Base-by-base conservation (phyloP, 768 basidiomycete species). In the Gloeophyllum trabeum region DNA sequence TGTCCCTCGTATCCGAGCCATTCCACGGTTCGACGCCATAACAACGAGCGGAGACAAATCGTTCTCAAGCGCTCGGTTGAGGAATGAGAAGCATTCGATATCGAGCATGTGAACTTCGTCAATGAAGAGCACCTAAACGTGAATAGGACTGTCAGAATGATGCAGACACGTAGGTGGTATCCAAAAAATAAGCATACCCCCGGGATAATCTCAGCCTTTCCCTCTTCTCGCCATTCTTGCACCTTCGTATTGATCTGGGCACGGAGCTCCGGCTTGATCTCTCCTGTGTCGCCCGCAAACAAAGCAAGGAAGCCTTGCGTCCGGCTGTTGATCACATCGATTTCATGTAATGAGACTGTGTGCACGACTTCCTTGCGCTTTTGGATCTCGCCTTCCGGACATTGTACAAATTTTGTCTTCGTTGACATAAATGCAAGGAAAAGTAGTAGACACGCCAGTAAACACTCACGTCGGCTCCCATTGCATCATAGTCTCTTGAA, bases 71-170 rank as follows among this genome's bases (percentile, higher is more conserved):
- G 94, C 94, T 24, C 94, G 79, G 59, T 99, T 99, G 46, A 99
- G 70, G 73, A 93, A 99, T 5, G 93, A 96, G 70, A 98, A 98
- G 57, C 94, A 97, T 59, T 98, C 94, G 48, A 99, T 97, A 60
- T 99, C 94, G 50, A 99, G 80, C 94, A 99, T 99, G 70, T 98
- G 94, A 10, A 97, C 94, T 64, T 97, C 94, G 62, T 98, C 94
- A 52, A 97, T 96, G 69, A 97, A 97, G 10, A 96, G 69, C n/a
- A 96, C 89, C 89, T 93, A 52, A 10, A 30, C 16, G 23, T 34
- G 24, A 44, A 34, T 13, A 30, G 23, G 34, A 50, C 6, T 39
- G 35, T 28, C 32, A 26, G 16, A 50, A 21, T 12, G 41, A 2
- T 44, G 41, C 3, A 5, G 12, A 18, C 38, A 6, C 22, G 22